Conservation (phyloP, 768 basidiomycete species). For the Lactarius quietus region DNA sequence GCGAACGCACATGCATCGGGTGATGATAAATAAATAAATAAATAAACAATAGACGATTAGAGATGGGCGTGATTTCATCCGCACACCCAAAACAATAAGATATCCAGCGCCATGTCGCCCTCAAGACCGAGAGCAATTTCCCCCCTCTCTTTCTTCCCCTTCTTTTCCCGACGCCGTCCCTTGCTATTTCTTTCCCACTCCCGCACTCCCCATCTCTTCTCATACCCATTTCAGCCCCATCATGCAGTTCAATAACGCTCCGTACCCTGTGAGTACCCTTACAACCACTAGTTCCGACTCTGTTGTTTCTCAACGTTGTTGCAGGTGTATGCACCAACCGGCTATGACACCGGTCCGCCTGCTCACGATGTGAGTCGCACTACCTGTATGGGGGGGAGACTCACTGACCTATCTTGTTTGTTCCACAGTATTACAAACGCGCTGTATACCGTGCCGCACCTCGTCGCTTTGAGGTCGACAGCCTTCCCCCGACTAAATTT, state of each 20-base stretch:
- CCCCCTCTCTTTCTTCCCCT: background rate
- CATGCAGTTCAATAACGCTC: too few species aligned
- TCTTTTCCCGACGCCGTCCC: background rate
- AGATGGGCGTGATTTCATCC: background rate
- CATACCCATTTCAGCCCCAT: too few species aligned
- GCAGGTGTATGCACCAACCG: background rate
- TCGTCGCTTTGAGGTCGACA: slow-evolving; percentile 10
- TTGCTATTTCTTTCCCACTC: too few species aligned
- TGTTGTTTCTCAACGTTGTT: background rate
- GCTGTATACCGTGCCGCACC: slow-evolving; percentile 21
- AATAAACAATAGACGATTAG: background rate
- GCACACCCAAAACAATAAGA: background rate
- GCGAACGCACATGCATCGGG: background rate
- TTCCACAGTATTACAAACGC: slow-evolving; percentile 30
- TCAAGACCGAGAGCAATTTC: background rate
- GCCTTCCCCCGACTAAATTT: slow-evolving; percentile 25
- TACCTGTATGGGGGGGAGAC: background rate
- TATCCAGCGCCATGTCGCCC: background rate
- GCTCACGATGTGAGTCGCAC: slow-evolving; percentile 12
- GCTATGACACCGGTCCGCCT: slow-evolving; percentile 10
- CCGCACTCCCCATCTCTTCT: too few species aligned
- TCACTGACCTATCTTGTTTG: background rate
- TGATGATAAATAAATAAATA: background rate
- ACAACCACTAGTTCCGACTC: background rate
- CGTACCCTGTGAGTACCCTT: slow-evolving; percentile 22